A percentile compares a stretch with the other conserved stretches of the same genome.
Conservation (phyloP, 2,329 filamentous ascomycete genomes). For the Epichloe hybrida region DNA sequence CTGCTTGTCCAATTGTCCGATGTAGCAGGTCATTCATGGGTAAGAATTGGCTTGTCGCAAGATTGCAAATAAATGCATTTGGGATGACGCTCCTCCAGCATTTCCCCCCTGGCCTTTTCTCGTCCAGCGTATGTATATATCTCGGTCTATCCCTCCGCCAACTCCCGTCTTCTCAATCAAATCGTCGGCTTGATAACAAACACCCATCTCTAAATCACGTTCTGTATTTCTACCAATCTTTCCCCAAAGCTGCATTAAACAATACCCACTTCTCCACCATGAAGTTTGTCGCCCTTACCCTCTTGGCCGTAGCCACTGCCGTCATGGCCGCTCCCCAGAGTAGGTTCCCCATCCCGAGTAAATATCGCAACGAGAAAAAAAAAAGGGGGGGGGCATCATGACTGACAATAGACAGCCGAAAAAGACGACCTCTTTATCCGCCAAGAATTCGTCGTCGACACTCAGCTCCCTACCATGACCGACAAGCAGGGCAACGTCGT, state of each 20-base stretch:
- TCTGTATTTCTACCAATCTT: too few relatives aligned
- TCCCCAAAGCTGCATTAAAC: not conserved
- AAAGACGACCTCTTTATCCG: not conserved
- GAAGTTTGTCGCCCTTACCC: conserved; percentile 35
- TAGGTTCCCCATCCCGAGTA: conserved; percentile 8
- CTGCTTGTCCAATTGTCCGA: not conserved
- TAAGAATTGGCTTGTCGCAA: not conserved
- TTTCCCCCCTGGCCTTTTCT: too few relatives aligned
- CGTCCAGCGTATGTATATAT: not conserved
- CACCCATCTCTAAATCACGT: too few relatives aligned
- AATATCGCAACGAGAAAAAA: too few relatives aligned
- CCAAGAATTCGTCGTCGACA: conserved; percentile 10
- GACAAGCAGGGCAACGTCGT: conserved; percentile 30
- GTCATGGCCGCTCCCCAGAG: conserved; percentile 27
- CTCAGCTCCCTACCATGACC: conserved; percentile 31
- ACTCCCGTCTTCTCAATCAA: too few relatives aligned
- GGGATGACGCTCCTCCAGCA: too few relatives aligned
- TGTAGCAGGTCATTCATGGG: not conserved
- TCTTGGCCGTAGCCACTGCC: conserved; percentile 33
- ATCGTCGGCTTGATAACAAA: too few relatives aligned
- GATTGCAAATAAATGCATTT: not conserved
- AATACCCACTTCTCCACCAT: conserved; percentile 25
- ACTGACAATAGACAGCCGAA: not conserved
- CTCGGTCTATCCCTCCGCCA: not conserved
- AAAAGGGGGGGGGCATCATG: too few relatives aligned